Base-by-base conservation (phyloP, 371 early-diverging fungal genomes). In the Gilbertella persicaria region DNA sequence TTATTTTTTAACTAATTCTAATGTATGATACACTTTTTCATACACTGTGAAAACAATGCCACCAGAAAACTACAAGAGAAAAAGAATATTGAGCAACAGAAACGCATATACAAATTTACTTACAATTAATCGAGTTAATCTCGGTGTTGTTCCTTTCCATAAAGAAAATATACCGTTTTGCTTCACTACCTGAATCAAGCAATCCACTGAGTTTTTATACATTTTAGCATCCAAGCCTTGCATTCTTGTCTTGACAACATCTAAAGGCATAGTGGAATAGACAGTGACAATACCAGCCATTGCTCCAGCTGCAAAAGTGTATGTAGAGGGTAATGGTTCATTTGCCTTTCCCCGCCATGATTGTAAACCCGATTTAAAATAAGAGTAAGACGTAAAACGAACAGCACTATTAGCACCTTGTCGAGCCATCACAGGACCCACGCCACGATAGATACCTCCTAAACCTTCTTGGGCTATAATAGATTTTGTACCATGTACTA, bases 381-480 rank as follows among this genome's bases (percentile, higher is more conserved):
- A 61, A 5, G 89, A 90, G 60, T 93, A 97, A 10, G 84, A 82
- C 3, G 89, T 87, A 66, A 97, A 88, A 39, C 97, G 80, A 6
- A 97, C 92, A 6, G 95, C 95, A 51, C 88, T 87, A 60, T 95
- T 95, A 25, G 94, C 95, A 9, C 93, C 95, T 68, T 96, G 96
- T 8, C 95, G 78, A 24, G 90, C 87, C 82, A 96, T 87, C 13
- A 95, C 96, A 3, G 98, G 89, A 3, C 85, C 85, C 13, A 95
- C 69, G 7, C 96, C 98, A 3, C 94, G 84, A 66, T 94, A 96
- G 29, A 96, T 77, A 14, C 95, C 96, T 17, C 73, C 70, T n/a
- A 93, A 37, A 6, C 95, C 96, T 49, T 91, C 91, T 19, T 83
- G 79, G 2, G 77, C 77, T 25, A 94, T 61, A 39, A 93, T 90